Conservation (phyloP, 208 protist genomes). For the Trypanosomatidae sp. region DNA sequence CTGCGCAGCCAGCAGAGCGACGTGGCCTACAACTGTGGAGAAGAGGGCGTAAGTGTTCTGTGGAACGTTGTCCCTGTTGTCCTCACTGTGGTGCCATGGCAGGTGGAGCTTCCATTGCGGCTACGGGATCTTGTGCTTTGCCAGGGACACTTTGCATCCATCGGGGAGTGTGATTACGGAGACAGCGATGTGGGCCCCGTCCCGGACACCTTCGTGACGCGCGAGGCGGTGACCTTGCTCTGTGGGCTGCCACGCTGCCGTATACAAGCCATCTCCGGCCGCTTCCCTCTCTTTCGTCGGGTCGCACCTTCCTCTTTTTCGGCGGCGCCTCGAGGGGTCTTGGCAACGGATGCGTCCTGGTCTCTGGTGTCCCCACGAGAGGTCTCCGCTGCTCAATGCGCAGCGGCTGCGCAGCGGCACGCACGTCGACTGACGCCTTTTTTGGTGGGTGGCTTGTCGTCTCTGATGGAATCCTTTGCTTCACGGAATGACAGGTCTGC, state of each 20-base stretch:
- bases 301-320: background rate
- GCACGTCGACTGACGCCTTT: background rate
- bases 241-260: conserved; percentile 30
- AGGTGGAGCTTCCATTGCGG: background rate
- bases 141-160: conserved; percentile 7
- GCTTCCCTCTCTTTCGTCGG: conserved; percentile 20
- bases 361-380: conserved; percentile 1
- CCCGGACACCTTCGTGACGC: conserved; percentile 11
- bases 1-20: background rate
- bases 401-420: conserved; percentile 9
- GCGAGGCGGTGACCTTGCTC: conserved; percentile 31
- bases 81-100: conserved; percentile 9
- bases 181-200: conserved; percentile 7
- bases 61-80: conserved; percentile 4
- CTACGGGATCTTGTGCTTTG: conserved; percentile 5
- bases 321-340: background rate
- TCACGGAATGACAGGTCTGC: background rate
- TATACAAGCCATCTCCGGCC: conserved; percentile 17
- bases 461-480: background rate
- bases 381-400: background rate
- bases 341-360: conserved; percentile 3
- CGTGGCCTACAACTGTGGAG: background rate
- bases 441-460: conserved; percentile 1
- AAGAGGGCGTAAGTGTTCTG: background rate
- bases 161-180: background rate